Evolutionary conservation across 2,329 filamentous ascomycete species (phyloP).

Genomic region (Neoascochyta sp.): DNA sequence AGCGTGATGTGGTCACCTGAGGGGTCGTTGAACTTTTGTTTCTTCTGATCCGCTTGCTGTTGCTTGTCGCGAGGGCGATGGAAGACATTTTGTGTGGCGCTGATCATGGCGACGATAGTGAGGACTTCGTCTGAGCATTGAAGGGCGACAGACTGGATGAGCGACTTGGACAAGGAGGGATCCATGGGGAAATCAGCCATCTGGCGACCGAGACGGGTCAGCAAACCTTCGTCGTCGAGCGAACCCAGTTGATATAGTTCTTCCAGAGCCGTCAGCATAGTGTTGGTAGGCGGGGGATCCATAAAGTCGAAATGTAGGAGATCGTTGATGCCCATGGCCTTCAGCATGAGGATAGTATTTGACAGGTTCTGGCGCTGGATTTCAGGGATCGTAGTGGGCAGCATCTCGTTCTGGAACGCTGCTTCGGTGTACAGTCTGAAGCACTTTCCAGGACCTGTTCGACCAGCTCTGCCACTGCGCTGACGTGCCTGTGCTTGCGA

Average conservation of each 20-base stretch:
- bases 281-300: constrained; percentile 96
- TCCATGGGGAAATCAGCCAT: constrained; percentile 99
- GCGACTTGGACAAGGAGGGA: constrained; percentile 80
- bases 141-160: constrained; percentile 83
- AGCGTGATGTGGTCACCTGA: constrained; percentile 91
- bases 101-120: constrained; percentile 73
- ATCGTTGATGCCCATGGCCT: constrained; percentile 99
- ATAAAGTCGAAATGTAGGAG: constrained; percentile 97
- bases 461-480: constrained; percentile 83
- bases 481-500: constrained; percentile 97
- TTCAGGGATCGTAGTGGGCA: constrained; percentile 92
- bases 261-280: constrained; percentile 93
- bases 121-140: constrained; percentile 91
- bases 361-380: constrained; percentile 94
- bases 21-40: constrained; percentile 94
- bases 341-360: constrained; percentile 92
- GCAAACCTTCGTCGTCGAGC: constrained; percentile 88
- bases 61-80: constrained; percentile 98
- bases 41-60: constrained; percentile 92
- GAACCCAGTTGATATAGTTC: constrained; percentile 90
- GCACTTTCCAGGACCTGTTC: constrained; percentile 85
- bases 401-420: constrained; percentile 94
- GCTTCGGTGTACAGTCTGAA: constrained; percentile 94
- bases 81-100: constrained; percentile 74
- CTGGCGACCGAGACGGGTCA: constrained; percentile 87